A percentile compares a stretch with the other conserved stretches of the same genome.
These are phyloP conservation scores for Claviceps sorghi DNA, from an alignment of 2,329 filamentous ascomycete genomes.

Conservation along the genomic window DNA sequence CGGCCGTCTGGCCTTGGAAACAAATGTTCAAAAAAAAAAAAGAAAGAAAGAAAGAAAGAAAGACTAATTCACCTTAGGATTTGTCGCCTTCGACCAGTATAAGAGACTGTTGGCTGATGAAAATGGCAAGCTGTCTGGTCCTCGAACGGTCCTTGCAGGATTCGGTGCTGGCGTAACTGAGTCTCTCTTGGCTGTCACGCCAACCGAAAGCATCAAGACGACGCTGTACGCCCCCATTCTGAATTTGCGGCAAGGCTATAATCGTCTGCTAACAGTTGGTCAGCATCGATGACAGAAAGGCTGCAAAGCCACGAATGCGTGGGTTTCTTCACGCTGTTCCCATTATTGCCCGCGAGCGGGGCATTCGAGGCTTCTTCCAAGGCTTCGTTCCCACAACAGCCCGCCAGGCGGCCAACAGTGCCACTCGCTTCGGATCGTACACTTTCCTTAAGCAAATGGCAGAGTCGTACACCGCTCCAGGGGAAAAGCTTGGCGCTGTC, in stretches of 20 bases:
- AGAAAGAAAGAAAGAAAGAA: background rate
- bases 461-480: conserved; percentile 80
- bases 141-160: conserved; percentile 79
- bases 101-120: conserved; percentile 69
- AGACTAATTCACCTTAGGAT: conserved; percentile 26
- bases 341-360: conserved; percentile 77
- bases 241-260: background rate
- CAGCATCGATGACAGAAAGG: conserved; percentile 89
- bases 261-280: background rate
- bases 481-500: conserved; percentile 79
- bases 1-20: background rate
- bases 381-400: conserved; percentile 92
- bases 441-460: conserved; percentile 82
- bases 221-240: conserved; percentile 44
- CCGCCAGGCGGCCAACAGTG: conserved; percentile 86
- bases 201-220: conserved; percentile 97
- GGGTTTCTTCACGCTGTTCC: conserved; percentile 84
- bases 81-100: conserved; percentile 93
- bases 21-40: background rate
- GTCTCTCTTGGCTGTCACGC: conserved; percentile 83
- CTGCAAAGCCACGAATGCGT: conserved; percentile 66
- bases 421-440: conserved; percentile 80
- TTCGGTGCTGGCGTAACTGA: conserved; percentile 94
- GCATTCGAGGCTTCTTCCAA: conserved; percentile 86
- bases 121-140: conserved; percentile 78